These are phyloP conservation scores for Prunus kanzakura DNA, from an alignment of 306 rosid species.

Conservation along the genomic window DNA sequence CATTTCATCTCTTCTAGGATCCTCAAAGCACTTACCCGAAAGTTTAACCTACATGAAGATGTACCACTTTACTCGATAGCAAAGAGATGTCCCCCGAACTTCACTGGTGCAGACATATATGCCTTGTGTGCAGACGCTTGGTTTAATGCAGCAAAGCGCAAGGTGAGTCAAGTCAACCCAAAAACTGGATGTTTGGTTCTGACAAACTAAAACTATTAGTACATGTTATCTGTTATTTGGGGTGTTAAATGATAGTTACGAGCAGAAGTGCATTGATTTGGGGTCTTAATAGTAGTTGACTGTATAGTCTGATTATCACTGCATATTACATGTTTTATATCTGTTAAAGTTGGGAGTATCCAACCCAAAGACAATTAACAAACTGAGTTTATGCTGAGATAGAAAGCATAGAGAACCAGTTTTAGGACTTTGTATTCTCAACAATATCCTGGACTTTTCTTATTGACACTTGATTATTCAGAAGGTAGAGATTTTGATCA, in stretches of 20 bases:
- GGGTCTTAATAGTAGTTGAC: background rate
- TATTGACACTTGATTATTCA: background rate
- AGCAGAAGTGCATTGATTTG: background rate
- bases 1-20: slow-evolving; percentile 44
- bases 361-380: background rate
- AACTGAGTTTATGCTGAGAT: background rate
- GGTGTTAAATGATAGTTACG: background rate
- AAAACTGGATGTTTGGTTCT: background rate
- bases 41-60: slow-evolving; percentile 73
- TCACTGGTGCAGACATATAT: slow-evolving; percentile 96
- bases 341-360: background rate
- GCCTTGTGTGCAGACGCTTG: slow-evolving; percentile 98
- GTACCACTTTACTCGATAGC: slow-evolving; percentile 77
- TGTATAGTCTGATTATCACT: background rate
- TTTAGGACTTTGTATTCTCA: background rate
- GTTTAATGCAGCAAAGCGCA: slow-evolving; percentile 94
- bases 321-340: background rate
- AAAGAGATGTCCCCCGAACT: slow-evolving; percentile 76
- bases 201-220: background rate
- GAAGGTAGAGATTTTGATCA: background rate
- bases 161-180: slow-evolving; percentile 39
- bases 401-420: background rate
- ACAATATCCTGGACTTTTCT: background rate
- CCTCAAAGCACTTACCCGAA: slow-evolving; percentile 83
- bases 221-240: background rate